Evolutionary conservation across 108 stramenopile species (phyloP), one percentile per base, ranked within the genome.

Genomic region (Skeletonema potamos): DNA sequence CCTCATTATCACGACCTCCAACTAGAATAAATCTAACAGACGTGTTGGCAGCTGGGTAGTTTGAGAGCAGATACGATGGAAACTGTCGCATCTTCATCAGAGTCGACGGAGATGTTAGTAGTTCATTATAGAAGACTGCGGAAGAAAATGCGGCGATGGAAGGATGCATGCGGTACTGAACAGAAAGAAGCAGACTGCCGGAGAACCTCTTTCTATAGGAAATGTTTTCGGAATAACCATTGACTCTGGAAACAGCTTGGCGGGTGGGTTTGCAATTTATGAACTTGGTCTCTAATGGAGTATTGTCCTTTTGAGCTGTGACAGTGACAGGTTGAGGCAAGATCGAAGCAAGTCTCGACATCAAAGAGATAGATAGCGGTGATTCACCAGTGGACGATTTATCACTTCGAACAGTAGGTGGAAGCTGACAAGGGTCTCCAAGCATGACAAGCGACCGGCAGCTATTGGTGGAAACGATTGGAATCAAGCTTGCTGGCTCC

Each of bases 81-180:
- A 91, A 85, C 17, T 73, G 66, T 26, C 94, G 85, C 27, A 65
- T 54, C 26, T 27, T 29, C 29, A 65, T 66, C 28, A 95, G 66
- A 60, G 80, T 72, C 8, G 74, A 54, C 20, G 91, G 94, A n/a
- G 88, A 85, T 10, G 86, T 55, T 1, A 92, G 74, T 27, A 92
- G 71, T 22, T 88, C 86, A 62, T 93, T 85, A 73, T 96, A 96
- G 64, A 94, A 97, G 11, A 90, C 63, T 2, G 88, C 89, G n/a
- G 87, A 92, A 0, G 96, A 89, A 70, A 96, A 98, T 20, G 93
- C 92, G n/a, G 94, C 83, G 54, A 99, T 96, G n/a, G 85, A 86
- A 15, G 97, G 96, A 74, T 96, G 97, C 98, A 99, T 99, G 27
- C 98, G 88, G 83, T 97, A 97, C 66, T 96, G 95, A 5, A 88